Conservation (phyloP, 345 rosid species). For the Citrus cavaleriei region DNA sequence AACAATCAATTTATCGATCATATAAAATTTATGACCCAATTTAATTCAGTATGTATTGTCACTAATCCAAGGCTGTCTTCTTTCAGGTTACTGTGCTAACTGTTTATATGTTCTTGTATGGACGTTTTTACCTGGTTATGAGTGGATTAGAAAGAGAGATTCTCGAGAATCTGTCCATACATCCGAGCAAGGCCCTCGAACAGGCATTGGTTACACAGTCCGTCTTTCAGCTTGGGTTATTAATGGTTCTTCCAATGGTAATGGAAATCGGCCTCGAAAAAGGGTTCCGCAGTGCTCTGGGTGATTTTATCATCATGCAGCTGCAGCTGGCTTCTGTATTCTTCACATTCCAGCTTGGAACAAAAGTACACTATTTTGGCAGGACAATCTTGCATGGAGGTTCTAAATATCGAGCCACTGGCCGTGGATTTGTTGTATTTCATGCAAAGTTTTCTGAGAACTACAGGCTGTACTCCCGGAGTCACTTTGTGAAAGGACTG, state of each 20-base stretch:
- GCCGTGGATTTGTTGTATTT: slow-evolving; percentile 87
- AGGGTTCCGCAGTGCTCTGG: slow-evolving; percentile 85
- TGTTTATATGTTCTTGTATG: slow-evolving; percentile 86
- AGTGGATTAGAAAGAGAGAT: slow-evolving; percentile 80
- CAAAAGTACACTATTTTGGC: slow-evolving; percentile 86
- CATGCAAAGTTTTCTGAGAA: slow-evolving; percentile 91
- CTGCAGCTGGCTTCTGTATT: slow-evolving; percentile 93
- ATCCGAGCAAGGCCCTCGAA: slow-evolving; percentile 78
- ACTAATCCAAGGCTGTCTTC: neutral
- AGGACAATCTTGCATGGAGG: slow-evolving; percentile 96
- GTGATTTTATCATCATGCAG: slow-evolving; percentile 93
- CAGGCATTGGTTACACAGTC: slow-evolving; percentile 81
- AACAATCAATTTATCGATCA: neutral
- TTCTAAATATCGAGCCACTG: slow-evolving; percentile 80
- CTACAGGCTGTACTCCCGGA: slow-evolving; percentile 83
- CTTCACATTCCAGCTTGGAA: slow-evolving; percentile 98
- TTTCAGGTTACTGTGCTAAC: slow-evolving; percentile 80
- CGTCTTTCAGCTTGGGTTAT: slow-evolving; percentile 77
- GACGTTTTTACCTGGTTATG: slow-evolving; percentile 86
- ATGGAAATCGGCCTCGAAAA: slow-evolving; percentile 97
- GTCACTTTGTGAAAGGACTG: slow-evolving; percentile 91
- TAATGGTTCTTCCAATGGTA: slow-evolving; percentile 86
- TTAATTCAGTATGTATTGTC: neutral
- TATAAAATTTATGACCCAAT: neutral
- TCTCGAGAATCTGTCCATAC: slow-evolving; percentile 47